Conservation (phyloP, 2,329 filamentous ascomycete species). For the Zalaria obscura region DNA sequence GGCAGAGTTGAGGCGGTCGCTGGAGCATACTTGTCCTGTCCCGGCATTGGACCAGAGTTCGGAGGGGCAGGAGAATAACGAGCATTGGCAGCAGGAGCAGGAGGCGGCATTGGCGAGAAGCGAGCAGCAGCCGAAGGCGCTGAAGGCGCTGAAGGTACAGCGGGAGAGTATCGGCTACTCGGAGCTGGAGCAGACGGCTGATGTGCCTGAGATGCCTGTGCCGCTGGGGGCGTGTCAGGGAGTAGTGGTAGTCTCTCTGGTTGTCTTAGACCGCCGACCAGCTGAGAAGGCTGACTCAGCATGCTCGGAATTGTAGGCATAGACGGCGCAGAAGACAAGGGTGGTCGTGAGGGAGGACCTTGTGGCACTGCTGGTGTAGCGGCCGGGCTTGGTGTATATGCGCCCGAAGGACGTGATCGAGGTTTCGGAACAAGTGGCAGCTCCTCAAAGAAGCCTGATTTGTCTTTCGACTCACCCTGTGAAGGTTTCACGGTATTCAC, state of each 20-base stretch:
- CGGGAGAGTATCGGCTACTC: constrained; percentile 16
- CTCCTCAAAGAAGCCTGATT: constrained; percentile 33
- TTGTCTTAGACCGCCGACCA: constrained; percentile 20
- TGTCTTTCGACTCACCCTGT: constrained; percentile 9
- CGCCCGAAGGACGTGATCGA: constrained; percentile 14
- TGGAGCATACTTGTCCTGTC: constrained; percentile 23
- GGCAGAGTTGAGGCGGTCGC: constrained; percentile 23
- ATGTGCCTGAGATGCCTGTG: constrained; percentile 14
- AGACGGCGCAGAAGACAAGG: constrained; percentile 6
- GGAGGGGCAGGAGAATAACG: constrained; percentile 45
- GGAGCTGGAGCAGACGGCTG: constrained; percentile 16
- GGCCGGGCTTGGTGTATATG: constrained; percentile 10
- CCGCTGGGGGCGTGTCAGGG: constrained; percentile 21
- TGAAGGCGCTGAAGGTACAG: constrained; percentile 9
- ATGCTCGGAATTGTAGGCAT: constrained; percentile 7
- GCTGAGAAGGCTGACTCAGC: constrained; percentile 12
- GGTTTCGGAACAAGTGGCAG: constrained; percentile 29
- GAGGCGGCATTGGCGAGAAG: constrained; percentile 28
- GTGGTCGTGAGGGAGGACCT: constrained; percentile 6
- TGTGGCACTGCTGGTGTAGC: constrained; percentile 4
- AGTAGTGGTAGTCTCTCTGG: constrained; percentile 26
- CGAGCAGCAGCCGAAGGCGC: constrained; percentile 18
- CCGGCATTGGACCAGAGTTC: constrained; percentile 17
- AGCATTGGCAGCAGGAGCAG: constrained; percentile 21
- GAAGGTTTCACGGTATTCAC: constrained; percentile 7